These are phyloP conservation scores for Phallus indusiatus DNA, from an alignment of 768 basidiomycete genomes.

Conservation along the genomic window DNA sequence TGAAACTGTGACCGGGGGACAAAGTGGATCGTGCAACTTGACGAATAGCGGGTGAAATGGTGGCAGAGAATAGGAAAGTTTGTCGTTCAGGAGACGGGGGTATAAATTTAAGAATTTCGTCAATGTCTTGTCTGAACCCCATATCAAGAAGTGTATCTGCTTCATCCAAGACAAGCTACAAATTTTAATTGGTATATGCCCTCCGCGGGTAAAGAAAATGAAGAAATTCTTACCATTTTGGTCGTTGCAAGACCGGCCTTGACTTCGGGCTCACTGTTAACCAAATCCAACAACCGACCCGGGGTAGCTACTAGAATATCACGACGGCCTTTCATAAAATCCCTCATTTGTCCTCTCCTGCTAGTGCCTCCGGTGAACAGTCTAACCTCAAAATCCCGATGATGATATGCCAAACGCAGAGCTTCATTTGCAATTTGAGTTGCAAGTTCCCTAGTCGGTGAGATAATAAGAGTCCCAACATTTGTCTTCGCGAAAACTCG, in stretches of 20 bases:
- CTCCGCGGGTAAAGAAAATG: neutral
- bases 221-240: conserved; percentile 40
- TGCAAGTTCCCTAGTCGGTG: conserved; percentile 84
- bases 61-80: conserved; percentile 88
- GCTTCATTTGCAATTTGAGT: conserved; percentile 87
- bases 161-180: conserved; percentile 82
- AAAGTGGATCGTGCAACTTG: conserved; percentile 58
- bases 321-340: conserved; percentile 52
- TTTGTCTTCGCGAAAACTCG: conserved; percentile 32
- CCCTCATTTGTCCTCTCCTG: conserved; percentile 54
- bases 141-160: conserved; percentile 86
- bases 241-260: conserved; percentile 41
- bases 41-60: conserved; percentile 62
- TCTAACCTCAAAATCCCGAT: conserved; percentile 56
- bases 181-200: conserved; percentile 8
- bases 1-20: conserved; percentile 51
- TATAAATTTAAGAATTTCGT: conserved; percentile 56
- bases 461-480: conserved; percentile 73
- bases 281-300: conserved; percentile 71
- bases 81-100: conserved; percentile 61
- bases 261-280: conserved; percentile 51
- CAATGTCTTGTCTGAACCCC: conserved; percentile 86
- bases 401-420: conserved; percentile 48
- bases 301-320: conserved; percentile 88
- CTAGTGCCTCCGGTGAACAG: conserved; percentile 72